Conservation (phyloP, 2,329 filamentous ascomycete species). For the Atkinsonella hypoxylon region DNA sequence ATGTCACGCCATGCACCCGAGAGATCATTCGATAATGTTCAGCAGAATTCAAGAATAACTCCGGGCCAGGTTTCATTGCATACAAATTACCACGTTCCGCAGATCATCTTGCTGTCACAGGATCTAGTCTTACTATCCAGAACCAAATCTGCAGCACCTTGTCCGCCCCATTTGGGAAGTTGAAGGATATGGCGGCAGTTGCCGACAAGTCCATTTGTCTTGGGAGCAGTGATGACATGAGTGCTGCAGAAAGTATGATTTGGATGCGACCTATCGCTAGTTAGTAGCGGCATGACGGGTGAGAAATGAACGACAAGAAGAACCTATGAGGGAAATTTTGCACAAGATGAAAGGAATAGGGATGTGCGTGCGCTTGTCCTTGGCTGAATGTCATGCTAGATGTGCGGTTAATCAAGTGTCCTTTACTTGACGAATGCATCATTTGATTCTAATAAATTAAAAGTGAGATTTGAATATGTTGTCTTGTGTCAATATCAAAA, state of each 20-base stretch:
- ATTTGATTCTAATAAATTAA: neutral
- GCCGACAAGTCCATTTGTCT: conserved; percentile 23
- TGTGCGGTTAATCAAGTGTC: neutral
- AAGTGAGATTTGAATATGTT: neutral
- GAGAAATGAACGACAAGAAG: neutral
- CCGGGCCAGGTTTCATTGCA: neutral
- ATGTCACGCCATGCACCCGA: neutral
- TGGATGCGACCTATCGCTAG: conserved; percentile 11
- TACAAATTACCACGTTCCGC: neutral
- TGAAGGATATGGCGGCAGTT: conserved; percentile 21
- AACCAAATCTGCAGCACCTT: conserved; percentile 9
- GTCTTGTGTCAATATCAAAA: neutral
- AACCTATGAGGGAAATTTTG: neutral
- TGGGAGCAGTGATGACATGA: conserved; percentile 27
- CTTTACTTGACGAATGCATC: neutral
- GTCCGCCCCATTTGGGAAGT: conserved; percentile 18
- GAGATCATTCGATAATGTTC: conserved; percentile 3
- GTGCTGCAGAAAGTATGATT: conserved; percentile 24
- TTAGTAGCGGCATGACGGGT: neutral
- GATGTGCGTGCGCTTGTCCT: neutral
- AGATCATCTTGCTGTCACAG: neutral
- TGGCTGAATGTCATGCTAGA: neutral
- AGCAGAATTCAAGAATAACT: neutral
- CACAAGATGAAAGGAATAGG: neutral
- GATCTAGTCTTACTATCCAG: neutral